Conservation (phyloP, 1,139 yeast species). For the Yamadazyma pseudoaaseri region DNA sequence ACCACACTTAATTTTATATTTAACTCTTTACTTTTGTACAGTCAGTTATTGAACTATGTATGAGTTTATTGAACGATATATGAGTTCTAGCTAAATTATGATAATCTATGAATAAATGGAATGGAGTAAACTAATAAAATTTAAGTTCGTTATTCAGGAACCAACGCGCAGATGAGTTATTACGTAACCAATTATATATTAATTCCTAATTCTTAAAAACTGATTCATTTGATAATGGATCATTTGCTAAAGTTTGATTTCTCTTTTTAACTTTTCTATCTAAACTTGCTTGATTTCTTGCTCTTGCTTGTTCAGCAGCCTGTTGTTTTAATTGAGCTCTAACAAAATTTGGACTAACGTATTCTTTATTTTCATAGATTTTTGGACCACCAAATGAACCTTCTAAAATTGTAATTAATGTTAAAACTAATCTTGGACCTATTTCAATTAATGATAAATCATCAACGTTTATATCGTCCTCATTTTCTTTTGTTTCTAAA, state of each 20-base stretch:
- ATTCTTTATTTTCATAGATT: conserved; percentile 94
- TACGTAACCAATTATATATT: no score
- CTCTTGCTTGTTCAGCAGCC: conserved; percentile 76
- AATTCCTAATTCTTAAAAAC: conserved; percentile 49
- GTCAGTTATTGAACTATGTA: no score
- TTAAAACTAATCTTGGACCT: conserved; percentile 95
- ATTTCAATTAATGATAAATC: conserved; percentile 84
- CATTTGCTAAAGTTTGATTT: conserved; percentile 71
- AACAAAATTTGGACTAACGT: conserved; percentile 92
- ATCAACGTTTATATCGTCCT: conserved; percentile 37
- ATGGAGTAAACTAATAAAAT: no score
- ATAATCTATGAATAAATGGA: no score
- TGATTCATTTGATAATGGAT: conserved; percentile 81
- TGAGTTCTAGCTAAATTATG: no score
- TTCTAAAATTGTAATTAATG: conserved; percentile 87
- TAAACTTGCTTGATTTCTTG: conserved; percentile 77
- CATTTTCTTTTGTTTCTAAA: conserved; percentile 45
- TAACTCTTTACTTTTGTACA: no score
- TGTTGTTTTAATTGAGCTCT: conserved; percentile 85
- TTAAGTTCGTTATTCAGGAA: no score
- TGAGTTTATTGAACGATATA: no score
- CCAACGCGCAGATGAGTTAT: no score
- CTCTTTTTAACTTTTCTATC: conserved; percentile 75
- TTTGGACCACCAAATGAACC: conserved; percentile 99
- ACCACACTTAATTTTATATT: no score